phyloP scores from a whole-genome alignment of 257 asterid species.

The Penstemon eatonii region DNA sequence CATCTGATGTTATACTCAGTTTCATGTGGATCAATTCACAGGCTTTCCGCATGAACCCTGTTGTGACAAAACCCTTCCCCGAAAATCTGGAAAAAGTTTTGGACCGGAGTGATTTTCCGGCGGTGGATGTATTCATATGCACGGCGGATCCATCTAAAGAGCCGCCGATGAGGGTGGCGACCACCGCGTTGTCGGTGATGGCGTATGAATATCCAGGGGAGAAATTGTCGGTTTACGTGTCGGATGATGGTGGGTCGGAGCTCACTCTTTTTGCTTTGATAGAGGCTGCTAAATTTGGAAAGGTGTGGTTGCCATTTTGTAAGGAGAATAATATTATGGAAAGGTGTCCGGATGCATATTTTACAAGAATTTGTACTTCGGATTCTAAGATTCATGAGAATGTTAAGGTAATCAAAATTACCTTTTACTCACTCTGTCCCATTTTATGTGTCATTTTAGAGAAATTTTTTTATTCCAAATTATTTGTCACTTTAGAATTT shows the following conservation, averaged over 20 bases:
- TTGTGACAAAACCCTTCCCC: slow-evolving; percentile 34
- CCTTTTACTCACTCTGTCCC: too few species aligned
- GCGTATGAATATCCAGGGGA: slow-evolving; percentile 70
- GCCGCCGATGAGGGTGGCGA: slow-evolving; percentile 62
- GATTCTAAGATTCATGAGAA: slow-evolving; percentile 4
- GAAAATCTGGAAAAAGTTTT: slow-evolving; percentile 30
- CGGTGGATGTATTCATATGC: slow-evolving; percentile 61
- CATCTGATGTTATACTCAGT: slow-evolving; percentile 45
- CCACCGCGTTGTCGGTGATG: slow-evolving; percentile 67
- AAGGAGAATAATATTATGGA: slow-evolving; percentile 41
- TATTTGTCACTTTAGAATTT: too few species aligned
- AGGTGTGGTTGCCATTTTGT: slow-evolving; percentile 66
- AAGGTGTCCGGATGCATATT: slow-evolving; percentile 54
- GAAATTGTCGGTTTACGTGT: slow-evolving; percentile 60
- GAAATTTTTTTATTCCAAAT: too few species aligned
- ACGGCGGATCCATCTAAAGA: slow-evolving; percentile 75
- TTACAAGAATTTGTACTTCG: slow-evolving; percentile 20
- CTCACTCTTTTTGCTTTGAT: slow-evolving; percentile 58
- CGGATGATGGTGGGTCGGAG: slow-evolving; percentile 78
- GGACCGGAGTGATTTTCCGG: slow-evolving; percentile 37
- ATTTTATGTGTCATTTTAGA: too few species aligned
- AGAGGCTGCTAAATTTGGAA: slow-evolving; percentile 66
- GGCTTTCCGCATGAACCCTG: slow-evolving; percentile 52
- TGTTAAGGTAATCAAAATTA: slow-evolving; percentile 33
- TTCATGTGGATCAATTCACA: slow-evolving; percentile 63